A percentile compares a stretch with the other conserved stretches of the same genome.
These are phyloP conservation scores for Melastoma candidum DNA, from an alignment of 441 rosid genomes.

Conservation along the genomic window DNA sequence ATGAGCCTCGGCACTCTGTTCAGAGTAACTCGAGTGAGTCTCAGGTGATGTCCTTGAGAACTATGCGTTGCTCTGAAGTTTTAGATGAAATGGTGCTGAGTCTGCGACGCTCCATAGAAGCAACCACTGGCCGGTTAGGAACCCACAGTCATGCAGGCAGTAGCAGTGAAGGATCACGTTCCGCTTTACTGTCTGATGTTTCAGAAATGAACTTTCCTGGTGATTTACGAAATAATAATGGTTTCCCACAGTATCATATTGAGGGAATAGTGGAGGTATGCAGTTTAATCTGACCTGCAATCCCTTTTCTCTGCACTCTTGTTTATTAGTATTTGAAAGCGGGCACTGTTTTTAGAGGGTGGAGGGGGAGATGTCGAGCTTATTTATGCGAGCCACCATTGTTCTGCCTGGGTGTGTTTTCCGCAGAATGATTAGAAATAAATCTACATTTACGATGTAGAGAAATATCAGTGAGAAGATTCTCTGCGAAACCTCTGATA, in stretches of 20 bases:
- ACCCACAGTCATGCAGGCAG: constrained; percentile 26
- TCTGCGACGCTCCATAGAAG: constrained; percentile 26
- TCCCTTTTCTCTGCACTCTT: too few relatives aligned
- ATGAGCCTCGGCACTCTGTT: constrained; percentile 32
- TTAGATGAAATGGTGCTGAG: constrained; percentile 20
- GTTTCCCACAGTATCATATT: constrained; percentile 47
- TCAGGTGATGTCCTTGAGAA: constrained; percentile 21
- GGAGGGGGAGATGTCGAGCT: too few relatives aligned
- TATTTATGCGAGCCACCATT: too few relatives aligned
- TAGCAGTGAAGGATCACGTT: constrained; percentile 28
- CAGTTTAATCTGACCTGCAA: not conserved
- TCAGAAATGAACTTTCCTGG: constrained; percentile 38
- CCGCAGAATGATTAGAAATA: too few relatives aligned
- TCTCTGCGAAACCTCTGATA: not conserved
- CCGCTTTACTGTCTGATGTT: constrained; percentile 41
- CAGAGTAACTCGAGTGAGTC: constrained; percentile 41
- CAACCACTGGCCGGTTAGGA: constrained; percentile 18
- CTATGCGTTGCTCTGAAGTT: constrained; percentile 32
- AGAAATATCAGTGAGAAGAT: too few relatives aligned
- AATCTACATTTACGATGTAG: too few relatives aligned
- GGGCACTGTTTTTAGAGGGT: too few relatives aligned
- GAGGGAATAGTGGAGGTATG: constrained; percentile 91
- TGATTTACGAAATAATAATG: constrained; percentile 37
- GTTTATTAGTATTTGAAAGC: too few relatives aligned
- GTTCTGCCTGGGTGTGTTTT: too few relatives aligned